Conservation (phyloP, 352 stramenopile genomes). For the Porosira glacialis region DNA sequence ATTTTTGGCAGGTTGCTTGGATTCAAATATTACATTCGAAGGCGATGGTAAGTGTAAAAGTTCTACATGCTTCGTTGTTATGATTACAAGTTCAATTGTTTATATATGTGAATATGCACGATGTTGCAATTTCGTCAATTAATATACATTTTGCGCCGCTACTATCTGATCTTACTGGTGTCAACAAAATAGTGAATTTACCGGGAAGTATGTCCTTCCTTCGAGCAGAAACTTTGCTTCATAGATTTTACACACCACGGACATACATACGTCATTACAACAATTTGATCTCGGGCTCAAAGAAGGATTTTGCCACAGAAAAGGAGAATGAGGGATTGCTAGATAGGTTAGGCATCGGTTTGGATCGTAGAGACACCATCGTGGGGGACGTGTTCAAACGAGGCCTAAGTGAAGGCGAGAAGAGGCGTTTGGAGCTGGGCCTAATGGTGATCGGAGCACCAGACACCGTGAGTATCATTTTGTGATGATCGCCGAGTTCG, state of each 20-base stretch:
- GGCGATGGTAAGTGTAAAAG: too few species aligned
- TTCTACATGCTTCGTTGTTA: too few species aligned
- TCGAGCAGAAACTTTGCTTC: constrained; percentile 16
- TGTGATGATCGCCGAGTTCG: too few species aligned
- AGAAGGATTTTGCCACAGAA: not conserved
- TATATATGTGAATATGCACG: too few species aligned
- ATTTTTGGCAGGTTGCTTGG: too few species aligned
- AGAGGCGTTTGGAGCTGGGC: constrained; percentile 21
- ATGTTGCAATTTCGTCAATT: too few species aligned
- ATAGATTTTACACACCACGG: constrained; percentile 36
- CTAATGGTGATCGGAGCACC: constrained; percentile 25
- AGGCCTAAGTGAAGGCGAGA: constrained; percentile 21
- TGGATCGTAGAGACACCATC: constrained; percentile 14
- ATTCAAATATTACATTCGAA: too few species aligned
- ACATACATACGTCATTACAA: constrained; percentile 43
- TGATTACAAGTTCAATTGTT: too few species aligned
- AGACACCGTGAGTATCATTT: too few species aligned
- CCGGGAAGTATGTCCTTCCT: constrained; percentile 45
- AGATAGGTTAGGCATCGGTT: constrained; percentile 20
- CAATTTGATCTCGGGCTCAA: too few species aligned
- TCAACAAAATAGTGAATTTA: constrained; percentile 54
- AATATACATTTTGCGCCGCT: too few species aligned
- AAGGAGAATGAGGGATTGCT: constrained; percentile 26
- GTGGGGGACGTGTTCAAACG: constrained; percentile 18
- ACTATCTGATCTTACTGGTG: too few species aligned